Evolutionary conservation across 176 grass and related monocot species (phyloP), one percentile per base, ranked within the genome.

Genomic region (Panicum miliaceum): DNA sequence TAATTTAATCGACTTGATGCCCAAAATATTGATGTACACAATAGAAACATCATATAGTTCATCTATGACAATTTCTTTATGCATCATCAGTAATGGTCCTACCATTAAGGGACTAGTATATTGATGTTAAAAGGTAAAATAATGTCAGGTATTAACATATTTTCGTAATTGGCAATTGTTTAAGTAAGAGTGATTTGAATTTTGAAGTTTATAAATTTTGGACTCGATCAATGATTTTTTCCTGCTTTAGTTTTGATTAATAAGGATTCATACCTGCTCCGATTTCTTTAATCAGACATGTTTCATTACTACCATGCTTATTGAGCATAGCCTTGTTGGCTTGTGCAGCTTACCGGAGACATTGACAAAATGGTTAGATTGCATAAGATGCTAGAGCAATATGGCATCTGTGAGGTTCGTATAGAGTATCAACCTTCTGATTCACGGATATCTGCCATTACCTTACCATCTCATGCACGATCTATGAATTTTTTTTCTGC

Each of bases 321-420:
- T 9, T 22, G 14, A 79, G 26, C 4, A 79, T 42, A 67, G 64
- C 25, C 7, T 79, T 76, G 12, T 43, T 88, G 75, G 40, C 36
- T 59, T 95, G 71, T 95, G 77, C 61, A 92, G 90, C 76, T 92
- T 40, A 82, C 82, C 12, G 90, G 86, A 73, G 90, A 86, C 64
- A 71, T 92, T 36, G 77, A 89, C 58, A 85, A 82, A 65, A 92
- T 92, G 86, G 82, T 88, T 65, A 72, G 86, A 58, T 82, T 92
- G 64, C 90, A 92, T 79, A 85, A 82, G 72, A 64, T 88, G 43
- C 74, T 92, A 53, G 90, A 92, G 36, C 90, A 78, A 6, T 92
- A 88, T 62, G 90, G 86, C 16, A 92, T 92, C 27, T 92, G 90
- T 69, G 86, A 92, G 90, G 90, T 92, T 72, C 67, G 77, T 87